Evolutionary conservation across 805 yeast species (phyloP).

Genomic region (Kuraishia cidri): DNA sequence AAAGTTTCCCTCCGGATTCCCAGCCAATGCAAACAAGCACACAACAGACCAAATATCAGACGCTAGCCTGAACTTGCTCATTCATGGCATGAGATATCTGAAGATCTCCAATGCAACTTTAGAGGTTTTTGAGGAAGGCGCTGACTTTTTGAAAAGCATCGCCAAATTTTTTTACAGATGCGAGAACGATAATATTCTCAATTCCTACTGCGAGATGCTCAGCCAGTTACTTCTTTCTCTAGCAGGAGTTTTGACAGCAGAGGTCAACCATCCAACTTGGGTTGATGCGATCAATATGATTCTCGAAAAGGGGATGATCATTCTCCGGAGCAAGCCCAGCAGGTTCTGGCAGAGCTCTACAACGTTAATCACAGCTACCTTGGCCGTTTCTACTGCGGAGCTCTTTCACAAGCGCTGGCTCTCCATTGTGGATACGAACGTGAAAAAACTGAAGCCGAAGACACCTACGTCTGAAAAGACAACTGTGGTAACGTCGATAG

Average conservation of each 20-base stretch:
- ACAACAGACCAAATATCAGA: constrained; percentile 11
- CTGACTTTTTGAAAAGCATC: constrained; percentile 79
- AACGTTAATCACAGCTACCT: constrained; percentile 58
- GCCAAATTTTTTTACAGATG: constrained; percentile 74
- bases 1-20: constrained; percentile 50
- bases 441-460: constrained; percentile 59
- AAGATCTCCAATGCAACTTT: constrained; percentile 76
- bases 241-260: constrained; percentile 84
- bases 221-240: constrained; percentile 69
- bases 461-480: constrained; percentile 36
- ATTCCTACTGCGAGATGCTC: constrained; percentile 82
- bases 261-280: constrained; percentile 95
- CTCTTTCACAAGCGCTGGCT: constrained; percentile 71
- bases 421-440: constrained; percentile 50
- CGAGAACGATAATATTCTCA: constrained; percentile 52
- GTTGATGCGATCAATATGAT: constrained; percentile 66
- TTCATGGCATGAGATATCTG: constrained; percentile 88
- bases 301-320: constrained; percentile 34
- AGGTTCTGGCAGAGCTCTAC: constrained; percentile 62
- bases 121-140: constrained; percentile 87
- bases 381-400: constrained; percentile 76
- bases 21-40: constrained; percentile 13
- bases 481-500: constrained; percentile 51
- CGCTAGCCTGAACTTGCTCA: constrained; percentile 60
- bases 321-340: constrained; percentile 30